A percentile compares a stretch with the other conserved stretches of the same genome.
Evolutionary conservation across 2,329 filamentous ascomycete genomes (phyloP).

Genomic region (Fusarium kyushuense): DNA sequence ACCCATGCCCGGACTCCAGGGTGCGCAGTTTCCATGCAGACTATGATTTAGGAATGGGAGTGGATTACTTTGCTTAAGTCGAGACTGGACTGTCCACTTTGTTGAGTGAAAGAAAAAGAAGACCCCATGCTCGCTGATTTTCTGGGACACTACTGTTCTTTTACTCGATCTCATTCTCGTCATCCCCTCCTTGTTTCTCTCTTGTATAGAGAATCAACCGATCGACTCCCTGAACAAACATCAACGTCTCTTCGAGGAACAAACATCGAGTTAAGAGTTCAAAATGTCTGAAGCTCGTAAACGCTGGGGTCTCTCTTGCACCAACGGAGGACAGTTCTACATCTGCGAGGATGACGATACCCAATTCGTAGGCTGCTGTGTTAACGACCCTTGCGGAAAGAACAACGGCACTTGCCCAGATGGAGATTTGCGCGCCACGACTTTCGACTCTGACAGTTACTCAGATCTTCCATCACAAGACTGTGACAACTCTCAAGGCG

Average conservation of each 20-base stretch:
- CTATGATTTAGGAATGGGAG: slow-evolving; percentile 1
- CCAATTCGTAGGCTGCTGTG: slow-evolving; percentile 58
- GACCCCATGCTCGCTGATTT: slow-evolving; percentile 17
- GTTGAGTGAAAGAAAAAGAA: slow-evolving; percentile 24
- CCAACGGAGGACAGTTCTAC: slow-evolving; percentile 53
- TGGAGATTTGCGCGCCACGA: slow-evolving; percentile 45
- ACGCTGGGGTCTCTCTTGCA: slow-evolving; percentile 51
- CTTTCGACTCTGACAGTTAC: slow-evolving; percentile 51
- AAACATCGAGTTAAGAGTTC: background rate
- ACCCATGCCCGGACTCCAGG: slow-evolving; percentile 21
- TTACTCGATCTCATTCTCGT: slow-evolving; percentile 1
- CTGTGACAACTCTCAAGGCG: slow-evolving; percentile 45
- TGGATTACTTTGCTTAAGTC: slow-evolving; percentile 1
- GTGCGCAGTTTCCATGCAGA: slow-evolving; percentile 12
- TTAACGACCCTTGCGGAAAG: slow-evolving; percentile 51
- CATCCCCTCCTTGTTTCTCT: slow-evolving; percentile 1
- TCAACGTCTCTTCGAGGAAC: background rate
- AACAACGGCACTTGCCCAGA: slow-evolving; percentile 52
- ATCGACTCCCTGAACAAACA: background rate
- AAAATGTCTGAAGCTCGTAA: slow-evolving; percentile 34
- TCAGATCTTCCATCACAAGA: slow-evolving; percentile 50
- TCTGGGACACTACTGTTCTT: slow-evolving; percentile 6
- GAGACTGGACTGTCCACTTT: slow-evolving; percentile 3
- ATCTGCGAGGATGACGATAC: slow-evolving; percentile 50
- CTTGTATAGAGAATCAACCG: background rate